Evolutionary conservation across 2,329 filamentous ascomycete species (phyloP), one percentile per base, ranked within the genome.

Genomic region (Nemania abortiva): DNA sequence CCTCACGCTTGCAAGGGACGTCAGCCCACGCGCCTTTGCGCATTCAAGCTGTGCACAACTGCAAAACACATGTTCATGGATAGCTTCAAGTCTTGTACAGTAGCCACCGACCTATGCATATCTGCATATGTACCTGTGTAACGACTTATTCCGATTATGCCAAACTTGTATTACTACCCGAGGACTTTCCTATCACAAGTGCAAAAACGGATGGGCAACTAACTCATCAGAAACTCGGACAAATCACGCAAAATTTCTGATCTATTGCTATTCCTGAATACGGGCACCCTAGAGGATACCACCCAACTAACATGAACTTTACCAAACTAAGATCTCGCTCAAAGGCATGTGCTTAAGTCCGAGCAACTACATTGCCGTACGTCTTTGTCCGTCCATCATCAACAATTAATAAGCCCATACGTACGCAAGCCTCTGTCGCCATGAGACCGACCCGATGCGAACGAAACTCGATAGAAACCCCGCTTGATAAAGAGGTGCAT

Each of bases 381-480:
- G 27, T 34, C 42, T 20, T 9, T 11, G 29, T 20, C 22, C 45
- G 45, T 65, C 52, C 49, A 50, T 31, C 37, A n/a, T 22, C 37
- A 49, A 29, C 50, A 29, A 37, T 50, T 53, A 27, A 39, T 55
- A 68, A 68, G 54, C 45, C 39, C 37, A 9, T 39, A 62, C 42
- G 13, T 47, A 27, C 49, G 24, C 66, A 37, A 52, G 37, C 53
- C 34, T 42, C 63, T 13, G 37, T 31, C 54, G 52, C 47, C 39
- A 63, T 42, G 34, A 56, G 63, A 55, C 45, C 27, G 31, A 52
- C 52, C 50, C 39, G 52, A 52, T 29, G 61, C 37, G 53, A 61
- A 65, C 22, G 22, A 65, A 68, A 63, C 50, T 69, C 55, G 22
- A 63, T 34, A 53, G 37, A 49, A 63, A 49, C 59, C 66, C 63